Evolutionary conservation across 2,329 filamentous ascomycete species (phyloP).

Genomic region (Tothia fuscella): DNA sequence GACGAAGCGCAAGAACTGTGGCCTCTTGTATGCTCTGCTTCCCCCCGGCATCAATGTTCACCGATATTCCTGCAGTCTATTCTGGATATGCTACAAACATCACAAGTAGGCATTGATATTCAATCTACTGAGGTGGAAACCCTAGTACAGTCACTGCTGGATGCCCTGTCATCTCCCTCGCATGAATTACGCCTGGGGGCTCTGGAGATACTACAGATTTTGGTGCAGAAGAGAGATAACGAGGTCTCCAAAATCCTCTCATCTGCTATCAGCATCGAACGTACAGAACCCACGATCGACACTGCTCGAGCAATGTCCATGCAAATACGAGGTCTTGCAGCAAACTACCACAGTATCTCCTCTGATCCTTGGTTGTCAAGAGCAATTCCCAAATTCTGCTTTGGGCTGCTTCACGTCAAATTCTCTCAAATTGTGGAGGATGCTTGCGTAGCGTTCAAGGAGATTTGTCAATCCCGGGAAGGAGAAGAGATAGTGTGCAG

Average conservation of each 20-base stretch:
- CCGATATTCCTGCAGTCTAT: conserved; percentile 55
- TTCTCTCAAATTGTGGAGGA: conserved; percentile 83
- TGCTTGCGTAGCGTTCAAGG: conserved; percentile 60
- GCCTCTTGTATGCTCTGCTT: conserved; percentile 45
- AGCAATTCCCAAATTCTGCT: conserved; percentile 70
- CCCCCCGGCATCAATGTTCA: conserved; percentile 19
- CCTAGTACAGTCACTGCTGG: conserved; percentile 53
- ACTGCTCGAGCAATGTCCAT: conserved; percentile 70
- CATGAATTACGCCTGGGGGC: conserved; percentile 63
- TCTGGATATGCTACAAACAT: conserved; percentile 26
- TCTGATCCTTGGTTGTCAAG: conserved; percentile 52
- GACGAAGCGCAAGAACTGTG: conserved; percentile 48
- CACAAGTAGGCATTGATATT: conserved; percentile 13
- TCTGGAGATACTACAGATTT: conserved; percentile 55
- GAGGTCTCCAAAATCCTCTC: conserved; percentile 41
- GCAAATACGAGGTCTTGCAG: conserved; percentile 67
- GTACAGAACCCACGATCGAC: conserved; percentile 64
- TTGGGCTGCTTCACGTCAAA: conserved; percentile 78
- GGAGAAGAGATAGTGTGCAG: conserved; percentile 63
- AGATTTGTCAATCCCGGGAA: conserved; percentile 55
- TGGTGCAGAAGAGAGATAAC: conserved; percentile 39
- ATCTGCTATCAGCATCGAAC: conserved; percentile 67
- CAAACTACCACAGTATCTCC: conserved; percentile 47
- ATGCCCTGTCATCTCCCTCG: conserved; percentile 63
- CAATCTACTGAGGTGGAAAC: conserved; percentile 46